Base-by-base conservation (phyloP, 2,329 filamentous ascomycete species). In the Tolypocladium cylindrosporum region DNA sequence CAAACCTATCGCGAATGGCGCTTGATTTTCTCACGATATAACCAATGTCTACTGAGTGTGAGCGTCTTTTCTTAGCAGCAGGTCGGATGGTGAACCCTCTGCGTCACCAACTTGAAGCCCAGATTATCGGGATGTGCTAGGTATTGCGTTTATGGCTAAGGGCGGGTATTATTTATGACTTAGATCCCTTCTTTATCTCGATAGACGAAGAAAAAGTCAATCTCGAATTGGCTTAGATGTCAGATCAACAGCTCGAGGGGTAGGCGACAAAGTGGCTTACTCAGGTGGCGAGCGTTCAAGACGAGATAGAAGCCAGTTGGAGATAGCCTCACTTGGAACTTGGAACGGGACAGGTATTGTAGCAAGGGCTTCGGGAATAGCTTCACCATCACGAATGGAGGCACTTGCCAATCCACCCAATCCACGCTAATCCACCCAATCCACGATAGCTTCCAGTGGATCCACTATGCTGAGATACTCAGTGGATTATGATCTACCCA, bases 11-110 rank as follows among this genome's bases (percentile, higher is more conserved):
- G 41, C 36, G 55, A 24, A 53, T 54, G 37, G 52, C 56, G 27
- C 40, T 54, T 19, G 56, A 54, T 36, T 21, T 58, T 34, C 45
- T 54, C 34, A 54, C 51, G 4, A 43, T 51, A 11, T 50, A 43
- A 8, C 50, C 39, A 48, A 58, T 58, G 51, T 54, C 56, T 54
- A 51, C 56, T 3, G 41, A 58, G 10, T 37, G 27, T 55, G 56
- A 58, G 41, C 14, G 56, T 24, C 21, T 55, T n/a, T 50, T 54
- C 39, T 27, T 31, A 48, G 43, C 48, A 10, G 27, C 54, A 45
- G 54, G 54, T 8, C 42, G 45, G 16, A 59, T 56, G 39, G 54
- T 59, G 48, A 52, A 45, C 9, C 45, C 55, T 34, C 36, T 53
- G 19, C 55, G 48, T 1, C 42, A n/a, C 27, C 54, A 31, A 27